A percentile compares a stretch with the other conserved stretches of the same genome.
Evolutionary conservation across 495 filamentous ascomycete genomes (phyloP).

Genomic region (Apiosordaria backusii): DNA sequence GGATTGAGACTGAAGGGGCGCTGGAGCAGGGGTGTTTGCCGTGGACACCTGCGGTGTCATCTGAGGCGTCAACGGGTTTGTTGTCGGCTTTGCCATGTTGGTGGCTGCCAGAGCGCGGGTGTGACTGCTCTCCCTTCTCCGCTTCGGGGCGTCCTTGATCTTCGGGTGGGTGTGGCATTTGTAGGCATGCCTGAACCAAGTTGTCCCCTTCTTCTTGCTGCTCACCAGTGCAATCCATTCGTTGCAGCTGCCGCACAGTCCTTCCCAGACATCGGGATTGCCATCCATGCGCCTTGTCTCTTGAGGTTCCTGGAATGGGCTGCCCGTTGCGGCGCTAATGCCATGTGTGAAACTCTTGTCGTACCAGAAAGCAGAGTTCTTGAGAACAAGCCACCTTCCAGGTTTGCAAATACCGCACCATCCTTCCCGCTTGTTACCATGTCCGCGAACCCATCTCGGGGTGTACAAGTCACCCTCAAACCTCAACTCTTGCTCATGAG

Average conservation of each 20-base stretch:
- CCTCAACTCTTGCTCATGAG: slow-evolving; percentile 71
- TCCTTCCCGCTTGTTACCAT: slow-evolving; percentile 77
- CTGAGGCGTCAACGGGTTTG: slow-evolving; percentile 41
- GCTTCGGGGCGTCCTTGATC: slow-evolving; percentile 67
- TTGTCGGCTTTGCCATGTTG: slow-evolving; percentile 38
- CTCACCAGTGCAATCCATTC: slow-evolving; percentile 77
- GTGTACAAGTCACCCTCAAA: slow-evolving; percentile 78
- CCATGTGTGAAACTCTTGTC: slow-evolving; percentile 81
- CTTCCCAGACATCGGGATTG: slow-evolving; percentile 80
- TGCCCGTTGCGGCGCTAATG: slow-evolving; percentile 72
- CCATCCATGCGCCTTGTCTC: slow-evolving; percentile 70
- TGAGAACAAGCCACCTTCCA: slow-evolving; percentile 74
- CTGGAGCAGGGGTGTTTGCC: slow-evolving; percentile 37
- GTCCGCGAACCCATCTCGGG: slow-evolving; percentile 71
- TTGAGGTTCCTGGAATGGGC: slow-evolving; percentile 66
- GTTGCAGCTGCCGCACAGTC: slow-evolving; percentile 69
- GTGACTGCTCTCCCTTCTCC: slow-evolving; percentile 62
- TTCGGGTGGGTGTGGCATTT: slow-evolving; percentile 79
- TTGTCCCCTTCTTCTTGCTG: slow-evolving; percentile 82
- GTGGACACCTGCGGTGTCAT: slow-evolving; percentile 38
- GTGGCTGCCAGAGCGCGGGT: slow-evolving; percentile 36
- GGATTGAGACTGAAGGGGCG: slow-evolving; percentile 19
- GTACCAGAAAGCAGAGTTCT: slow-evolving; percentile 85
- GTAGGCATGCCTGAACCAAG: slow-evolving; percentile 81
- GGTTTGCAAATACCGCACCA: slow-evolving; percentile 85